Percentiles rank a stretch among this genome's conserved stretches.
Evolutionary conservation across 2,329 filamentous ascomycete species (phyloP).

Genomic region (Phyllosticta citribraziliensis): DNA sequence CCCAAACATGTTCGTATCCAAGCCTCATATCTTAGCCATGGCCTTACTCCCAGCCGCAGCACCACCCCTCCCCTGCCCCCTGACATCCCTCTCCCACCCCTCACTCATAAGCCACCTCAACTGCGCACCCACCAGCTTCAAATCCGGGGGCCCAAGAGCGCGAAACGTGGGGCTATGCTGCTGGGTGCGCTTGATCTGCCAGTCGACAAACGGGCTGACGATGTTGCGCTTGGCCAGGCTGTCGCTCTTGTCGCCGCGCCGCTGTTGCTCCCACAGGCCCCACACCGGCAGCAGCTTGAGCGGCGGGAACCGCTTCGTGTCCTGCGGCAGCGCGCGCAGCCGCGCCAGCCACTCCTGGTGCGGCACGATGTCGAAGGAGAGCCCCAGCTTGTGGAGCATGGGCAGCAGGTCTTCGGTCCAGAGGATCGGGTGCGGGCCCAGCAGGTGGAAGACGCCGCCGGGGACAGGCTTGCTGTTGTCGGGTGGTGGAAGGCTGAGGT

Average conservation of each 20-base stretch:
- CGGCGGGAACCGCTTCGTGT: conserved; percentile 18
- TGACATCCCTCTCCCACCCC: not conserved
- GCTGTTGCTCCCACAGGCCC: not conserved
- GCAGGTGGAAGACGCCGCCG: conserved; percentile 39
- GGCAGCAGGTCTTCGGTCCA: conserved; percentile 47
- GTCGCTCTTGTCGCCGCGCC: not conserved
- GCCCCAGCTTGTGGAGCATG: conserved; percentile 34
- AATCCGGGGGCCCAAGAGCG: not conserved
- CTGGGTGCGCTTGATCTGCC: not conserved
- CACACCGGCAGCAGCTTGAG: conserved; percentile 23
- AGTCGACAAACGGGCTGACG: not conserved
- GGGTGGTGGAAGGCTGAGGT: conserved; percentile 2
- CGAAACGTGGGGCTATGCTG: not conserved
- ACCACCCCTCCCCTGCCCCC: not conserved
- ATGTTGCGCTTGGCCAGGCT: not conserved
- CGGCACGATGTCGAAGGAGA: conserved; percentile 17
- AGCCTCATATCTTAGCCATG: not conserved
- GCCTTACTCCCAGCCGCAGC: not conserved
- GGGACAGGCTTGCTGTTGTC: not conserved
- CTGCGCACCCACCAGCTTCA: not conserved
- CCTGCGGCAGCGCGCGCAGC: conserved; percentile 15
- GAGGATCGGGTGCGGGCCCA: conserved; percentile 39
- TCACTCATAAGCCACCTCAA: not conserved
- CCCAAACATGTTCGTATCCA: too few relatives aligned
- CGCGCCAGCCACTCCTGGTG: conserved; percentile 20